Percentiles rank a stretch among this genome's conserved stretches.
Conservation (phyloP, 108 stramenopile genomes). For the Epithemia pelagica region DNA sequence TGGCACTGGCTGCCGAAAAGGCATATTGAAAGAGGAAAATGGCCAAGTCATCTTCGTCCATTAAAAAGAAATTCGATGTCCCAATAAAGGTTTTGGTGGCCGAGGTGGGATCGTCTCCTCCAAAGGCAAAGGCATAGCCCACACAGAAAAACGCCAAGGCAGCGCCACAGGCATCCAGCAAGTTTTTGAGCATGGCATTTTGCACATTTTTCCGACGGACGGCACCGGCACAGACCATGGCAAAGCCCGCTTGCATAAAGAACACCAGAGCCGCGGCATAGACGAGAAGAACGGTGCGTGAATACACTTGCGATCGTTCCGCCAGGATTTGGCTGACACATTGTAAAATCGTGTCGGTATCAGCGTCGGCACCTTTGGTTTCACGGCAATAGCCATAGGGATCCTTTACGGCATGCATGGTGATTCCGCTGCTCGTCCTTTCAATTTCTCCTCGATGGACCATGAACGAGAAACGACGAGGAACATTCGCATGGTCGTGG, state of each 20-base stretch:
- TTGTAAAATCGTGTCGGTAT: not conserved
- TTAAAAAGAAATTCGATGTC: conserved; percentile 78
- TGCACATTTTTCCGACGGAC: conserved; percentile 79
- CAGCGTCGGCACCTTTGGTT: not conserved
- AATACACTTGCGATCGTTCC: not conserved
- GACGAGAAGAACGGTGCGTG: conserved; percentile 46
- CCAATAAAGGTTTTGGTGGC: conserved; percentile 51
- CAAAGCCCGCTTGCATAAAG: conserved; percentile 79
- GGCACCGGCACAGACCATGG: conserved; percentile 70
- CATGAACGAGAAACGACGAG: too few species aligned
- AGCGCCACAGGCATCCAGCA: conserved; percentile 84
- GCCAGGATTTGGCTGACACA: not conserved
- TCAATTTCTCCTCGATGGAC: too few species aligned
- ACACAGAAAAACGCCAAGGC: conserved; percentile 67
- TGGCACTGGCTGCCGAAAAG: conserved; percentile 63
- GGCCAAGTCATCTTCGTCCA: conserved; percentile 65
- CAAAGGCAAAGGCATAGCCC: conserved; percentile 81
- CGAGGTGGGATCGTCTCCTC: conserved; percentile 30
- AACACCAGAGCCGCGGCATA: conserved; percentile 77
- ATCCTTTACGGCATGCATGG: not conserved
- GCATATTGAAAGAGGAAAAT: conserved; percentile 60
- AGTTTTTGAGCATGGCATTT: conserved; percentile 87
- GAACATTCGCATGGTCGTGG: too few species aligned
- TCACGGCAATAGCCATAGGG: not conserved
- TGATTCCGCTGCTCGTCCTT: too few species aligned